phyloP scores from a whole-genome alignment of 1,284 basidiomycete genomes.

The Caloboletus firmus region DNA sequence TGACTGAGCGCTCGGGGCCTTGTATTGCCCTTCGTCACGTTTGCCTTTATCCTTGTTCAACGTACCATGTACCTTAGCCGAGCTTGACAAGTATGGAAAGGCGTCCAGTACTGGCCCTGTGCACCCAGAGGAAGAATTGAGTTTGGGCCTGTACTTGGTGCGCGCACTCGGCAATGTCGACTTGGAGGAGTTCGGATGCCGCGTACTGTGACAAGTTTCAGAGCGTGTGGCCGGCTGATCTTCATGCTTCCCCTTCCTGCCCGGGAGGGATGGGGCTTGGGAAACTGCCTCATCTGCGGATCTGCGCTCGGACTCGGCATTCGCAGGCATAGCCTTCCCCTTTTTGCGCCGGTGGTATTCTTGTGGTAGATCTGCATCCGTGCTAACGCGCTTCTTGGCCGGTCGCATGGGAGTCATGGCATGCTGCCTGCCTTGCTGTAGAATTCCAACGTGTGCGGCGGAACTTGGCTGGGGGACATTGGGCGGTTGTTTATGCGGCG shows the following conservation, averaged over 20 bases:
- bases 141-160: conserved; percentile 31
- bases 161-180: conserved; percentile 26
- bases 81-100: conserved; percentile 22
- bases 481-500: conserved; percentile 41
- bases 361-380: conserved; percentile 17
- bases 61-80: conserved; percentile 11
- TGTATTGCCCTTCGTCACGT: conserved; percentile 3
- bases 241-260: conserved; percentile 2
- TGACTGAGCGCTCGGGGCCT: neutral
- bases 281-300: conserved; percentile 21
- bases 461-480: conserved; percentile 6
- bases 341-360: conserved; percentile 32
- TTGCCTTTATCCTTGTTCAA: conserved; percentile 12
- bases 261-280: conserved; percentile 2
- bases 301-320: conserved; percentile 14
- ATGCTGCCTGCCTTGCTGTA: conserved; percentile 19
- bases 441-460: conserved; percentile 9
- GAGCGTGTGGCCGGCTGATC: conserved; percentile 1
- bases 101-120: conserved; percentile 20
- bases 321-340: conserved; percentile 21
- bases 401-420: conserved; percentile 29
- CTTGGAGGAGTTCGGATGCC: conserved; percentile 3
- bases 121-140: conserved; percentile 4
- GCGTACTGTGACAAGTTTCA: conserved; percentile 11
- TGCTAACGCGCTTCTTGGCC: conserved; percentile 37